These are phyloP conservation scores for Salvia miltiorrhiza DNA, from an alignment of 257 asterid genomes.

Conservation along the genomic window DNA sequence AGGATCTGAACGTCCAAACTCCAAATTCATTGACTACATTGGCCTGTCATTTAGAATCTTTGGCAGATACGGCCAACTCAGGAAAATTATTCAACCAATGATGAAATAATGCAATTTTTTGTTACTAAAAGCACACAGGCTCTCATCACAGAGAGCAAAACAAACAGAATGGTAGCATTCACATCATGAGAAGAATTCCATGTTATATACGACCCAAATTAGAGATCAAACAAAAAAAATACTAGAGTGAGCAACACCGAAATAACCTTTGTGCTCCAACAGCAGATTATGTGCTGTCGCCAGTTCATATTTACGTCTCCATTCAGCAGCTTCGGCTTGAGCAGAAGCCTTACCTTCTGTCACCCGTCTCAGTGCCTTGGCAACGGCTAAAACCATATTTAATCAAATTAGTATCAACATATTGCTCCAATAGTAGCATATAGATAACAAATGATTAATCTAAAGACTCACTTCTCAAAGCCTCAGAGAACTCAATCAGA, in stretches of 20 bases:
- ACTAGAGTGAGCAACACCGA: not conserved
- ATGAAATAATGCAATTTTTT: not conserved
- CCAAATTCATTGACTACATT: not conserved
- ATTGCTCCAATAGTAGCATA: not conserved
- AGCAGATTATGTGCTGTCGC: constrained; percentile 61
- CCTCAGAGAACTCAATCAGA: constrained; percentile 82
- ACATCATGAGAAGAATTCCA: not conserved
- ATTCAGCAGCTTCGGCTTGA: constrained; percentile 93
- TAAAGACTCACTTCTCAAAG: constrained; percentile 63
- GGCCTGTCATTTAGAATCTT: not conserved
- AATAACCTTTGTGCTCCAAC: constrained; percentile 60
- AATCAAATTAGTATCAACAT: constrained; percentile 11
- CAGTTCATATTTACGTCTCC: constrained; percentile 91
- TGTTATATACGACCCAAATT: not conserved
- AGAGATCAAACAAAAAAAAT: not conserved
- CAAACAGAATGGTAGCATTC: not conserved
- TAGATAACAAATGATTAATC: not conserved
- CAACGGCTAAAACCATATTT: constrained; percentile 56
- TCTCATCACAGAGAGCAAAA: not conserved
- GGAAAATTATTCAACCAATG: not conserved
- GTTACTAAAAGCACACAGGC: not conserved
- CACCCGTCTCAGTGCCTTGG: constrained; percentile 67
- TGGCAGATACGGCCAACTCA: not conserved
- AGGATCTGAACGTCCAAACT: not conserved
- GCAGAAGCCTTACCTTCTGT: constrained; percentile 88